Evolutionary conservation across 805 yeast genomes (phyloP).

Genomic region (Wickerhamiella slavikovae): DNA sequence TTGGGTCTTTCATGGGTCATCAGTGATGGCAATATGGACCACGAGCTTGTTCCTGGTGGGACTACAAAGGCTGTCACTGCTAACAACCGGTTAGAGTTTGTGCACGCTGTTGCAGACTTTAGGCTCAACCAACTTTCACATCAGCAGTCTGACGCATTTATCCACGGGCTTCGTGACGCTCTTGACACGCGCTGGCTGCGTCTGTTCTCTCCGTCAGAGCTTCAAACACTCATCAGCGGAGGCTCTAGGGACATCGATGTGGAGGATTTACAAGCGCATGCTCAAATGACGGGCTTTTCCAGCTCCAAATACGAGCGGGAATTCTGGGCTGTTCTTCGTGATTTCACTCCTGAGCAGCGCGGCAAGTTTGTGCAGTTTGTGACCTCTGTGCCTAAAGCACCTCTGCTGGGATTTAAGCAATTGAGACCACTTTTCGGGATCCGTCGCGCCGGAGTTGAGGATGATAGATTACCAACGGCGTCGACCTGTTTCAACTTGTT

Average conservation of each 20-base stretch:
- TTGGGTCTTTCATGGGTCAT: slow-evolving; percentile 50
- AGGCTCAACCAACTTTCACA: slow-evolving; percentile 44
- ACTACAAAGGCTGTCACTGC: slow-evolving; percentile 31
- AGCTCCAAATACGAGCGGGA: slow-evolving; percentile 36
- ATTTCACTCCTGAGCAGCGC: slow-evolving; percentile 41
- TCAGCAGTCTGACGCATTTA: slow-evolving; percentile 39
- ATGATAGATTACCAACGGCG: slow-evolving; percentile 53
- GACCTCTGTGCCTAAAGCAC: slow-evolving; percentile 82
- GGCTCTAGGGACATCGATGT: slow-evolving; percentile 51
- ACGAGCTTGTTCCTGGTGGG: slow-evolving; percentile 48
- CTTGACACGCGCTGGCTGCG: slow-evolving; percentile 58
- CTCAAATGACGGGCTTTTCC: slow-evolving; percentile 43
- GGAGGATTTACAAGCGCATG: slow-evolving; percentile 41
- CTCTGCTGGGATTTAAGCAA: slow-evolving; percentile 64
- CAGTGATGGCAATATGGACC: slow-evolving; percentile 20
- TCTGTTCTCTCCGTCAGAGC: slow-evolving; percentile 67
- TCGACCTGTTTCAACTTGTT: slow-evolving; percentile 82
- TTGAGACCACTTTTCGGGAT: slow-evolving; percentile 67
- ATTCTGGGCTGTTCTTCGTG: slow-evolving; percentile 61
- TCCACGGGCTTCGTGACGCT: slow-evolving; percentile 50
- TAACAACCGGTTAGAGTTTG: slow-evolving; percentile 46
- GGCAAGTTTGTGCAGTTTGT: slow-evolving; percentile 63
- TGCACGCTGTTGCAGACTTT: slow-evolving; percentile 59
- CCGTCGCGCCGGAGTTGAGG: slow-evolving; percentile 36
- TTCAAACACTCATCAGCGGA: slow-evolving; percentile 72